Evolutionary conservation across 768 basidiomycete species (phyloP), one percentile per base, ranked within the genome.

Genomic region (Erythrobasidium yunnanense): DNA sequence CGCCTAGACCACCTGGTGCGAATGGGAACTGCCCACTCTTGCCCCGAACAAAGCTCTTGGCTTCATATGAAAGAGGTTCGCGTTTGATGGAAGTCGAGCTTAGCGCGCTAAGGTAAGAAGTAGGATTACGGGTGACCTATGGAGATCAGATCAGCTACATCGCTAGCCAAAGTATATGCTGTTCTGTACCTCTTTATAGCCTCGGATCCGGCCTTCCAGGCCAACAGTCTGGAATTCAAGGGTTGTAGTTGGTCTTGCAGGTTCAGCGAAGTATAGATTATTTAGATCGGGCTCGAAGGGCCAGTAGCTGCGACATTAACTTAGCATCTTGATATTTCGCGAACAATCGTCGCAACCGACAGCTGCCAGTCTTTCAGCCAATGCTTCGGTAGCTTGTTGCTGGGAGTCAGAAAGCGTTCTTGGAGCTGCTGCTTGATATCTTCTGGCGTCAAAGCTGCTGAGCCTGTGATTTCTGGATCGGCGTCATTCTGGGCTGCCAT

Each of bases 11-110:
- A 50, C 95, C 95, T 4, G 95, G 95, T 78, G 85, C 82, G 76
- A 97, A 97, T 0, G 95, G 95, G 7, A 92, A 83, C 77, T 92
- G 84, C 47, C 87, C 87, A 22, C 90, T 87, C 76, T 93, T 95
- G 49, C 95, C 95, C 65, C 92, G 81, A 20, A 97, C 91, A 76
- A 97, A 97, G 62, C 83, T 85, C 15, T 55, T 53, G 58, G 83
- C 81, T 65, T 80, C 81, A 0, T 86, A 82, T 15, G 84, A n/a
- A 20, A 23, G 89, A 6, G 91, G 92, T 2, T 88, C 87, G 54
- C 93, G 83, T 68, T 86, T 83, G 66, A 92, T 76, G 29, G 88
- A 88, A 1, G 88, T 90, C 11, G 91, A 95, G 1, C 85, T 88
- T 2, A 88, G 78, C 18, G 60, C 60, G 7, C 32, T 34, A 2